These are phyloP conservation scores for Candida insectorum DNA, from an alignment of 805 yeast species.

Conservation along the genomic window DNA sequence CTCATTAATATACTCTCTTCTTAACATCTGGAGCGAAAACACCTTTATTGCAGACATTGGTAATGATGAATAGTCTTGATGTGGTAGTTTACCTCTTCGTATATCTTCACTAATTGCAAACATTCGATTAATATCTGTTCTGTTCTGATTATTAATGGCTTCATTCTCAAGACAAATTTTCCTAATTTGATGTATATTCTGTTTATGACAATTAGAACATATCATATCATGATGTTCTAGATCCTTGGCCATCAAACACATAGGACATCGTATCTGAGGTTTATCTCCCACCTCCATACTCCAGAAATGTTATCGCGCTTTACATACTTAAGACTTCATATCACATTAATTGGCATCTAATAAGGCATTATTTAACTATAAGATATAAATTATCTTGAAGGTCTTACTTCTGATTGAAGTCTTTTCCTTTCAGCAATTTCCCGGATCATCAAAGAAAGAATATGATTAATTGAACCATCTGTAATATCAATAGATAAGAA, in stretches of 20 bases:
- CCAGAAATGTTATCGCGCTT: too few relatives aligned
- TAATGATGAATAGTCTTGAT: constrained; percentile 2
- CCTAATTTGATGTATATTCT: constrained; percentile 17
- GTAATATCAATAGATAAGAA: constrained; percentile 61
- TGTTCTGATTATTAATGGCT: constrained; percentile 15
- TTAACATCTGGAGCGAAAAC: constrained; percentile 29
- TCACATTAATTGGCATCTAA: too few relatives aligned
- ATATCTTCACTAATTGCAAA: constrained; percentile 18
- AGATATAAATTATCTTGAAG: too few relatives aligned
- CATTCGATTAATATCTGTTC: constrained; percentile 23
- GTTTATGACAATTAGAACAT: constrained; percentile 20
- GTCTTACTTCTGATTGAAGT: too few relatives aligned
- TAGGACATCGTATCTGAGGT: constrained; percentile 11
- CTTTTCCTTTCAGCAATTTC: constrained; percentile 50
- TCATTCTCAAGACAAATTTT: constrained; percentile 27
- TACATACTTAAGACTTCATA: too few relatives aligned
- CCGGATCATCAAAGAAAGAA: constrained; percentile 53
- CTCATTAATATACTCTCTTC: constrained; percentile 18
- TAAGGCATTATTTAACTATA: too few relatives aligned
- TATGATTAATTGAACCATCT: constrained; percentile 49
- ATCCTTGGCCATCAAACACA: constrained; percentile 14
- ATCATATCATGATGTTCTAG: constrained; percentile 13
- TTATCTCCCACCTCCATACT: too few relatives aligned
- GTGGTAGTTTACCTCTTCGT: constrained; percentile 7
- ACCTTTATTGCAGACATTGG: constrained; percentile 16